Conservation (phyloP, 306 rosid species). For the Dalbergia cultrata region DNA sequence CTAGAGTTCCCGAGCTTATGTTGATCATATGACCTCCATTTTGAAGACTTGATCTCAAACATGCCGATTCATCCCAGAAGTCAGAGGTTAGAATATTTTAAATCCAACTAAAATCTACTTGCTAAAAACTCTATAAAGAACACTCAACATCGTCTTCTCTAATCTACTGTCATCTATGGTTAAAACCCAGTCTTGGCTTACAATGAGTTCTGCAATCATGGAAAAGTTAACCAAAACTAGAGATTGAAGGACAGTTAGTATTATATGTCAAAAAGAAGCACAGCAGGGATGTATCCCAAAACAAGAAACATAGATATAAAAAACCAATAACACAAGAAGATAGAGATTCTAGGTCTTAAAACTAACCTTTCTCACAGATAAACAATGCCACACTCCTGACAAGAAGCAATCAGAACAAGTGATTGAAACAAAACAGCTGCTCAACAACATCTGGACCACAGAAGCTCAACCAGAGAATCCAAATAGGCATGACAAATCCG, state of each 20-base stretch:
- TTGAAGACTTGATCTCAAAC: background rate
- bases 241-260: background rate
- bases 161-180: background rate
- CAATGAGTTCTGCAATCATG: background rate
- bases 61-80: background rate
- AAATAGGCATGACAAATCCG: slow-evolving; percentile 54
- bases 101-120: background rate
- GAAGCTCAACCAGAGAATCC: slow-evolving; percentile 57
- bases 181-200: slow-evolving; percentile 4
- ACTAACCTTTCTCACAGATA: slow-evolving; percentile 61
- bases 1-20: background rate
- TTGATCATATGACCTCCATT: background rate
- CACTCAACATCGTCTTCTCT: slow-evolving; percentile 4
- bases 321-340: background rate
- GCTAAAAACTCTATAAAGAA: background rate
- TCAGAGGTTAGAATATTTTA: background rate
- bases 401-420: slow-evolving; percentile 54
- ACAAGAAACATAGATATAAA: background rate
- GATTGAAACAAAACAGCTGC: slow-evolving; percentile 54
- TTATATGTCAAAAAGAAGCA: slow-evolving; percentile 9
- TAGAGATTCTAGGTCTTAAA: slow-evolving; percentile 13
- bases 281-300: slow-evolving; percentile 5
- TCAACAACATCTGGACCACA: slow-evolving; percentile 55
- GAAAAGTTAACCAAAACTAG: background rate
- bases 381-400: slow-evolving; percentile 51